Base-by-base conservation (phyloP, 1,284 basidiomycete species). In the Trichosporon inkin region DNA sequence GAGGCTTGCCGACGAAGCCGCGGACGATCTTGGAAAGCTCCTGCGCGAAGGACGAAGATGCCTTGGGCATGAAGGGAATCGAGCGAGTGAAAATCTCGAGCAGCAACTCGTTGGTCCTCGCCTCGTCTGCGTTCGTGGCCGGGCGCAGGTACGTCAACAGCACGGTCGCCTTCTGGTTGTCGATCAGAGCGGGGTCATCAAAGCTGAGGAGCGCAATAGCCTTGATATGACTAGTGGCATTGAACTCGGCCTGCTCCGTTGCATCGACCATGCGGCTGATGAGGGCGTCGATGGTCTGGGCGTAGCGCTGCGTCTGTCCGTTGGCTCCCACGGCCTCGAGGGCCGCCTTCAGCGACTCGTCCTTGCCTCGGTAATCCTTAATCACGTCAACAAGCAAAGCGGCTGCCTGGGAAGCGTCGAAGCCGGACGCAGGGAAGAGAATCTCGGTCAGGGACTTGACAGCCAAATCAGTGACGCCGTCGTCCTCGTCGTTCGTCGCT, bases 181-280 rank as follows among this genome's bases (percentile, higher is more conserved):
- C 71, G 40, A 77, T 69, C 39, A 75, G 56, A 1, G 66, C 65
- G 0, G 73, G 69, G 47, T 70, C 66, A 13, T 70, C 69, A 0
- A 57, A 60, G 47, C 67, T 67, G 34, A 77, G 61, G 16, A 77
- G 62, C 52, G 67, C 68, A 32, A 75, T 75, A 0, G 75, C 73
- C 24, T 68, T 60, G 52, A 77, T 71, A 49, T 77, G 73, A 28
- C 68, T 71, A 1, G 69, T 61, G 6, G 69, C 63, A 53, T 77
- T 73, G 22, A 71, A 66, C 51, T 75, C 71, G 8, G 56, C 28
- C 53, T 69, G 60, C 38, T 75, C 72, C 1, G 66, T 70, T 0
- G 88, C 88, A 76, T 94, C 93, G 5, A 94, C 89, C 16, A 98
- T 80, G 13, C 86, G 86, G 71, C 92, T 89, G 56, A 97, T 90